Conservation (phyloP, 2,329 filamentous ascomycete genomes). For the Juglanconis oblonga region DNA sequence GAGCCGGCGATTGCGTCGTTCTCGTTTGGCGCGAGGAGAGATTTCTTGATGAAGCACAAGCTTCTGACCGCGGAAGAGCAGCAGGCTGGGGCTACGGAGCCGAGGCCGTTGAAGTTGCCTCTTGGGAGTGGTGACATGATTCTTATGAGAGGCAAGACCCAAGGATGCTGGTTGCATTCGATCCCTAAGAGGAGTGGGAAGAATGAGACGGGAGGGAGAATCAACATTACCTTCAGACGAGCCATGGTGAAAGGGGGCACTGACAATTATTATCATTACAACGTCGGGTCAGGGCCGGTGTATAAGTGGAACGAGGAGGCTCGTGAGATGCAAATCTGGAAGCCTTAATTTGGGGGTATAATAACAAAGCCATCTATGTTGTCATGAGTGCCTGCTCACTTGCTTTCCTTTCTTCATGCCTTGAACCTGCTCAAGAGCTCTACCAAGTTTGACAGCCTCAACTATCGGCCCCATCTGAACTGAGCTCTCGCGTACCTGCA, state of each 20-base stretch:
- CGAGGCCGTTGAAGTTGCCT: constrained; percentile 45
- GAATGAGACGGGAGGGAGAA: constrained; percentile 58
- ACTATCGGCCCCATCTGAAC: constrained; percentile 74
- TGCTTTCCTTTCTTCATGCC: constrained; percentile 6
- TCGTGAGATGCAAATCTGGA: constrained; percentile 47
- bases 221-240: constrained; percentile 76
- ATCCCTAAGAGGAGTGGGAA: constrained; percentile 71
- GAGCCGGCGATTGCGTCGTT: constrained; percentile 73
- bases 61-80: constrained; percentile 39
- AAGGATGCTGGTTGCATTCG: constrained; percentile 73
- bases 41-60: constrained; percentile 81
- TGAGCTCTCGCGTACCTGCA: constrained; percentile 83
- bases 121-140: constrained; percentile 74
- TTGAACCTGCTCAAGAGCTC: constrained; percentile 6
- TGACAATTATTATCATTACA: constrained; percentile 83
- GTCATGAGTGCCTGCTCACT: not conserved
- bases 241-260: constrained; percentile 71
- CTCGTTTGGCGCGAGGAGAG: constrained; percentile 67
- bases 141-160: constrained; percentile 73
- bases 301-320: constrained; percentile 62
- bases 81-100: constrained; percentile 26
- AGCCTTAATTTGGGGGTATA: constrained; percentile 19
- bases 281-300: constrained; percentile 68
- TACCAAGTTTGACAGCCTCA: constrained; percentile 5
- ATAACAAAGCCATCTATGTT: constrained; percentile 11